These are phyloP conservation scores for Phyllosticta citribraziliensis DNA, from an alignment of 2,329 filamentous ascomycete genomes.

Conservation along the genomic window DNA sequence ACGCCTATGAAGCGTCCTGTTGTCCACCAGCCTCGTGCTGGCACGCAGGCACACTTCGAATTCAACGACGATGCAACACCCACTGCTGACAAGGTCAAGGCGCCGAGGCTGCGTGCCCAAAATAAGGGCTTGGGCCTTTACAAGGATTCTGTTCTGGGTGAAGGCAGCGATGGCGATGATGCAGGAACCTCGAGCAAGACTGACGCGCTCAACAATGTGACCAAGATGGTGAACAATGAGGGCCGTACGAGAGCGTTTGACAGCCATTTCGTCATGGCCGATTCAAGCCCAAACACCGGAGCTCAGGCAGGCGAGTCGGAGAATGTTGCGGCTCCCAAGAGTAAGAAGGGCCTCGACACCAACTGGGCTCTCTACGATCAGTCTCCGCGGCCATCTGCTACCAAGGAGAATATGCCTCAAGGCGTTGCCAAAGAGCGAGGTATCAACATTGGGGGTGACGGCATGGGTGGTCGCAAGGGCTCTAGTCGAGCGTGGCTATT, in stretches of 20 bases:
- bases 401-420: constrained; percentile 16
- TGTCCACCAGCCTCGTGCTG: constrained; percentile 60
- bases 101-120: constrained; percentile 33
- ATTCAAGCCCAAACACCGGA: constrained; percentile 47
- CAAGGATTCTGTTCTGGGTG: constrained; percentile 59
- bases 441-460: constrained; percentile 31
- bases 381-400: constrained; percentile 1
- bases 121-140: constrained; percentile 66
- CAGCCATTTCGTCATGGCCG: constrained; percentile 65
- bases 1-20: constrained; percentile 51
- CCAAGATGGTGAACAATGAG: constrained; percentile 63
- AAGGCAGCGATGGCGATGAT: constrained; percentile 34
- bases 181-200: constrained; percentile 24
- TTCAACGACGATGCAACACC: constrained; percentile 65
- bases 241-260: constrained; percentile 69
- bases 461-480: constrained; percentile 31
- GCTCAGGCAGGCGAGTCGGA: constrained; percentile 29
- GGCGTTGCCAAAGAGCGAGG: constrained; percentile 17
- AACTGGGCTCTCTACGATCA: constrained; percentile 36
- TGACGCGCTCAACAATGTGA: constrained; percentile 53
- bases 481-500: constrained; percentile 31
- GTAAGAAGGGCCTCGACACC: constrained; percentile 48
- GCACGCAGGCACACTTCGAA: constrained; percentile 75
- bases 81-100: constrained; percentile 36
- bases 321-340: constrained; percentile 16